Evolutionary conservation across 257 asterid genomes (phyloP).

Genomic region (Galeopsis tetrahit): DNA sequence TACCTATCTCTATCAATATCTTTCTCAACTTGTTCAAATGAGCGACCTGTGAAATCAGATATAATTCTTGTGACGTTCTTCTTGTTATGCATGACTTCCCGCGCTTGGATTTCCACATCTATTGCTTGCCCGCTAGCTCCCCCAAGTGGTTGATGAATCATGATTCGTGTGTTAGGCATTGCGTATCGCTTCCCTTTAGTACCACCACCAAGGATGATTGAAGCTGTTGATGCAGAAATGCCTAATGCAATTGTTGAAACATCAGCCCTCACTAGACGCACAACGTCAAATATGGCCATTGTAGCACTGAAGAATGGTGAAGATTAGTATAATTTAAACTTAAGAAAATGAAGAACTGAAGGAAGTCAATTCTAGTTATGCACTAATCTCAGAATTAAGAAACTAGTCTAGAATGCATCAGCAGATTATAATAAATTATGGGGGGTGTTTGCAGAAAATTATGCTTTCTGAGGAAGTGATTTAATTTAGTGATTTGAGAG

Average conservation of each 20-base stretch:
- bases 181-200: conserved; percentile 94
- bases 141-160: conserved; percentile 95
- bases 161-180: conserved; percentile 93
- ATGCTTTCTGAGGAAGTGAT: too few relatives aligned
- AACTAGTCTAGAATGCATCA: conserved; percentile 4
- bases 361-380: background rate
- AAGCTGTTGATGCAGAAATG: conserved; percentile 90
- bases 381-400: conserved; percentile 9
- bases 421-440: background rate
- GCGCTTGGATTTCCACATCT: conserved; percentile 93
- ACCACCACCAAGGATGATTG: conserved; percentile 93
- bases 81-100: conserved; percentile 85
- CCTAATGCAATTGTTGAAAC: conserved; percentile 89
- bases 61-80: conserved; percentile 63
- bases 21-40: conserved; percentile 83
- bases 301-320: conserved; percentile 65
- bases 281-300: conserved; percentile 83
- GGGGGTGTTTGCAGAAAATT: too few relatives aligned
- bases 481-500: too few relatives aligned
- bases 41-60: conserved; percentile 71
- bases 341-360: conserved; percentile 9
- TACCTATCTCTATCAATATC: conserved; percentile 93
- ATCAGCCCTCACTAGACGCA: conserved; percentile 63
- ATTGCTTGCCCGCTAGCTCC: conserved; percentile 91
- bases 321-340: conserved; percentile 19